Evolutionary conservation across 2,329 filamentous ascomycete genomes (phyloP), one percentile per base, ranked within the genome.

Genomic region (Hypoxylon sp.): DNA sequence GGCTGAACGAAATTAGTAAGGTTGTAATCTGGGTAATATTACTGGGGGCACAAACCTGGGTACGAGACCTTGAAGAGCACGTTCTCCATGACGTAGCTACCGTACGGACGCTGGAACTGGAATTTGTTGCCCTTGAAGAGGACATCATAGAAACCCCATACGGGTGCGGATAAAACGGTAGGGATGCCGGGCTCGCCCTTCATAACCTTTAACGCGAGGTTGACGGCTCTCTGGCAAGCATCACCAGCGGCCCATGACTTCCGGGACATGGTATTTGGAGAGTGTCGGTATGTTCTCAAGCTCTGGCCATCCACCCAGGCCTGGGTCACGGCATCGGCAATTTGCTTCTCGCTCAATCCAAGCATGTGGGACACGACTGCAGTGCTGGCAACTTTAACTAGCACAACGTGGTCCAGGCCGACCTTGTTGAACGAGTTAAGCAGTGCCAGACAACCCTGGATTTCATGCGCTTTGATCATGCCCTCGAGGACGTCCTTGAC

Each of bases 61-160:
- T 98, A 98, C 50, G 96, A 99, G 68, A 99, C 96, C 89, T 99
- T 99, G 91, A 99, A 99, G 72, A 99, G 90, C 68, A 99, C 94
- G 79, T 98, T 99, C 90, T 99, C 96, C 96, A 99, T 99, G 74
- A 99, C 96, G 82, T 99, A 99, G 86, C 92, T 97, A 79, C 94
- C 95, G 79, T 99, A 99, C 65, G 91, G 90, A 70, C 96, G 91
- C 87, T 98, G 95, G 88, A 98, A 99, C 81, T 94, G 86, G 81
- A 99, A 99, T 83, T 93, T 93, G 77, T 97, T 94, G 83, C 94
- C 94, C 85, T 94, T 93, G 88, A 98, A 99, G 72, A 97, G 88
- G 72, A 98, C 94, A 79, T 99, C 96, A 84, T 99, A 99, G 88
- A 98, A 99, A 67, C 96, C 96, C 96, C 96, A 99, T 65, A 91